Percentiles rank a stretch among this genome's conserved stretches.
Evolutionary conservation across 2,329 filamentous ascomycete species (phyloP).

Genomic region (Sporothrix brunneoviolacea): DNA sequence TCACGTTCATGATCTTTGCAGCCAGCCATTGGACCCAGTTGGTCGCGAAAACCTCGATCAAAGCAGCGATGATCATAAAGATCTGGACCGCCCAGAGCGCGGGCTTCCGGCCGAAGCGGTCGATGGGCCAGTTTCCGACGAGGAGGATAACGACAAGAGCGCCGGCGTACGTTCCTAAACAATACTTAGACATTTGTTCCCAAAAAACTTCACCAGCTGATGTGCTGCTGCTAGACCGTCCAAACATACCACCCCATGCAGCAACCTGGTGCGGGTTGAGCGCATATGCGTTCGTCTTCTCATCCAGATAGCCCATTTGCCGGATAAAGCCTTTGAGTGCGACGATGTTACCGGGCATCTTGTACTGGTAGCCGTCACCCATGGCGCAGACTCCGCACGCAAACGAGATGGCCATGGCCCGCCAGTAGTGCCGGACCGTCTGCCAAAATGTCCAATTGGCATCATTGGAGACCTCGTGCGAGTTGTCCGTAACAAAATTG

Average conservation of each 20-base stretch:
- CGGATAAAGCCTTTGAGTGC: conserved; percentile 12
- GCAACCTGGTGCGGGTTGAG: conserved; percentile 8
- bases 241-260: conserved; percentile 10
- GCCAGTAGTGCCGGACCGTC: conserved; percentile 10
- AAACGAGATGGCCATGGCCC: conserved; percentile 13
- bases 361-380: conserved; percentile 13
- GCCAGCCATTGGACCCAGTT: conserved; percentile 12
- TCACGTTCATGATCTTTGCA: conserved; percentile 12
- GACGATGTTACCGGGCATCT: conserved; percentile 13
- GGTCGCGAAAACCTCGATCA: conserved; percentile 7
- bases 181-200: not conserved
- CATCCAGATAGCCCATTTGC: conserved; percentile 10
- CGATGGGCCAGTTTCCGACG: conserved; percentile 11
- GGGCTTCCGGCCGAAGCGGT: conserved; percentile 11
- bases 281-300: conserved; percentile 2
- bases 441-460: conserved; percentile 9
- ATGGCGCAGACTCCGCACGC: conserved; percentile 13
- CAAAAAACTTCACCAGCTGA: too few relatives aligned
- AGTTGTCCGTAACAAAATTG: conserved; percentile 12
- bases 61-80: conserved; percentile 10
- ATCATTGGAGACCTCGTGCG: conserved; percentile 9
- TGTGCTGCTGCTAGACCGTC: too few relatives aligned
- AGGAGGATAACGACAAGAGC: conserved; percentile 7
- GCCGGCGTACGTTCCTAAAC: conserved; percentile 4
- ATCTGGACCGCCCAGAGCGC: conserved; percentile 13